Base-by-base conservation (phyloP, 2,329 filamentous ascomycete genomes). In the Alternaria gansuensis region DNA sequence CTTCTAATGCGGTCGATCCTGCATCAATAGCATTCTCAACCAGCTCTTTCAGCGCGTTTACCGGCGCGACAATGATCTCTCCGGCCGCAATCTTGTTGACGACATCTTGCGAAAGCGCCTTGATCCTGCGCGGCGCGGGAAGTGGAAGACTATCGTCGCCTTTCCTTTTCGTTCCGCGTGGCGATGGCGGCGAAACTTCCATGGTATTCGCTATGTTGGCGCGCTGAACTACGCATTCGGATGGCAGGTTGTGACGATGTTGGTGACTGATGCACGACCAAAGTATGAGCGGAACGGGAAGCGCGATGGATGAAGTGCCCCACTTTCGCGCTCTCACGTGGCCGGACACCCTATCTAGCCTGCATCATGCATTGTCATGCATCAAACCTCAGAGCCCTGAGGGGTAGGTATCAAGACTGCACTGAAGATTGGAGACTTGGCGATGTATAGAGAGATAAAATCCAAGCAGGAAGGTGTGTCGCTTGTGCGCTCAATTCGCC, bases 1-100 rank as follows among this genome's bases (percentile, higher is more conserved):
- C 89, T 74, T 99, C 95, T 44, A 99, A 81, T 2, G 90, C 88
- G 0, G 95, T 98, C 3, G 95, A 91, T 5, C 95, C 94, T n/a
- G 96, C 95, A 79, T 99, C 96, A 14, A 99, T 93, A 4, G 95
- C 90, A 71, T 99, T 99, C 77, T 99, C 95, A 11, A 99, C 93
- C 49, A 99, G 82, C 76, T 99, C 95, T 78, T 99, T 99, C 57
- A 99, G 79, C 3, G 96, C 95, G 77, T 99, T 92, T 28, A 97
- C 93, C 0, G 95, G 96, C 2, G 95, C 94, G 48, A 99, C 93
- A 60, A 99, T 99, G 70, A 99, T 99, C 78, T 99, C 95, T 21
- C 95, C 95, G 0, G 95, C 95, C 0, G 95, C 95, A 67, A 99
- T 99, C 78, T 98, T 99, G 82, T 98, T 99, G 66, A 99, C 91